Base-by-base conservation (phyloP, 768 basidiomycete species). In the Trametes meyenii region DNA sequence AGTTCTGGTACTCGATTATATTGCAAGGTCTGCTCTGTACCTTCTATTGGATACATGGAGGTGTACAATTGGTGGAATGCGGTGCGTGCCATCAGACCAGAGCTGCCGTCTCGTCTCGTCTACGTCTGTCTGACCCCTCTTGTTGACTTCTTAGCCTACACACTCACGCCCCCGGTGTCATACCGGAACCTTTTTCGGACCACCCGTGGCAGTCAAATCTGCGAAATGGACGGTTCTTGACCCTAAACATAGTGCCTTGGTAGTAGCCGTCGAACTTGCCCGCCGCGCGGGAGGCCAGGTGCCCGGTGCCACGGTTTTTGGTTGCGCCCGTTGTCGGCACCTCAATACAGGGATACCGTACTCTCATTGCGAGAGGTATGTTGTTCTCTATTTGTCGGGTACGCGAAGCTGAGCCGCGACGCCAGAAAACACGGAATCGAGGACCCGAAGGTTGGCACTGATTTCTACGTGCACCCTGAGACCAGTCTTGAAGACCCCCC, bases 51-150 rank as follows among this genome's bases (percentile, higher is more conserved):
- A 11, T 54, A 29, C 14, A 17, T 43, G 14, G 40, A 54, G 40
- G 52, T 54, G 10, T 26, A 54, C 23, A 38, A 42, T n/a, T 54
- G 40, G 52, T 24, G 42, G 52, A 54, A n/a, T 29, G 40, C 26
- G 23, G 52, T 54, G n/a, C 7, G 52, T 29, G 19, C 40, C 40
- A 33, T 42, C 14, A 12, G 4, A 42, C 14, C 13, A 13, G 40
- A 4, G 40, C 13, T 42, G 5, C 40, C 13, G 13, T 42, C n/a
- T 4, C 40, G n/a, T 42, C 14, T 4, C 14, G n/a, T 12, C 40
- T n/a, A 42, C 14, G 11, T 13, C 13, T 42, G 40, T n/a, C n/a
- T 42, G 11, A 42, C 40, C n/a, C 2, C 40, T n/a, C 40, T 13
- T 13, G 40, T 4, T 42, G 5, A 42, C 13, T 3, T n/a, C 2